phyloP scores from a whole-genome alignment of 2,329 filamentous ascomycete species.

The Botrytis cinerea region DNA sequence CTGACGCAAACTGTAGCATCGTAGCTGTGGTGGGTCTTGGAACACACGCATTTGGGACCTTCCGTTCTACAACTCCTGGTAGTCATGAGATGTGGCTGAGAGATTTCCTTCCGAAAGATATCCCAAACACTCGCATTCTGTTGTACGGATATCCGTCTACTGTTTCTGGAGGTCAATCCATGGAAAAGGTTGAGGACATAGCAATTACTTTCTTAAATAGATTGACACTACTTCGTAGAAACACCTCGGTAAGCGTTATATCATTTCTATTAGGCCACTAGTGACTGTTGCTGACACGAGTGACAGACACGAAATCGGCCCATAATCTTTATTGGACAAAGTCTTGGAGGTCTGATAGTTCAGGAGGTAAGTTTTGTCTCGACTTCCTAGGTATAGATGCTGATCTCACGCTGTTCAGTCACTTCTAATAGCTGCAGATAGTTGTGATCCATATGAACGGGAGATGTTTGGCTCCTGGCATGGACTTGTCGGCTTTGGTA shows the following conservation, averaged over 20 bases:
- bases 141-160: conserved; percentile 19
- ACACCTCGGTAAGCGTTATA: neutral
- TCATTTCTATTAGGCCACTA: too few relatives aligned
- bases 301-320: conserved; percentile 11
- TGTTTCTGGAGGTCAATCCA: conserved; percentile 14
- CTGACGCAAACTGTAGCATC: conserved; percentile 6
- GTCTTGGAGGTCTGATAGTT: conserved; percentile 19
- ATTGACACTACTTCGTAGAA: neutral
- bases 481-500: conserved; percentile 22
- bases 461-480: conserved; percentile 14
- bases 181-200: conserved; percentile 10
- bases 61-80: conserved; percentile 7
- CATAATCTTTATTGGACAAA: conserved; percentile 24
- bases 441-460: neutral
- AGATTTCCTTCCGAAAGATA: conserved; percentile 24
- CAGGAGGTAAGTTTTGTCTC: neutral
- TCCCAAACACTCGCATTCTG: neutral
- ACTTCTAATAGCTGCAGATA: neutral
- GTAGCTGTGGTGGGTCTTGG: conserved; percentile 22
- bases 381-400: neutral
- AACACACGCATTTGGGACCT: conserved; percentile 23
- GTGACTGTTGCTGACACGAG: neutral
- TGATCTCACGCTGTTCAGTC: neutral
- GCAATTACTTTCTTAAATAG: conserved; percentile 15
- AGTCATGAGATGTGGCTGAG: conserved; percentile 23